A percentile compares a stretch with the other conserved stretches of the same genome.
phyloP scores from a whole-genome alignment of 129 eudicot genomes.

The Dittrichia graveolens region DNA sequence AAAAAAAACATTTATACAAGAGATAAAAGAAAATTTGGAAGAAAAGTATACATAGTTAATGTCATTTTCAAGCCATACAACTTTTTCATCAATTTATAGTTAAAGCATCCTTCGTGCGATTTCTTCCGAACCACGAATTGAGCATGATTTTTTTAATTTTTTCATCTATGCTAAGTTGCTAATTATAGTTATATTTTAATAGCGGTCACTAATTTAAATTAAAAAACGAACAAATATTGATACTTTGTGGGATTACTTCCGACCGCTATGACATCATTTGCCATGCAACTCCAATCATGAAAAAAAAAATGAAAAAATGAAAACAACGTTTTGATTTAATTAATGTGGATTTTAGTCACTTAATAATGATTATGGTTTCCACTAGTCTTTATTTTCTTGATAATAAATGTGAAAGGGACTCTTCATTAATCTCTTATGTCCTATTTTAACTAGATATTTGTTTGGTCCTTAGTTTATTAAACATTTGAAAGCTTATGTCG shows the following conservation, averaged over 20 bases:
- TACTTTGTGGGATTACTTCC: slow-evolving; percentile 24
- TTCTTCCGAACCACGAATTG: no score
- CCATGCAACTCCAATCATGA: slow-evolving; percentile 24
- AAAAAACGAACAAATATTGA: background rate
- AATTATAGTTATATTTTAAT: no score
- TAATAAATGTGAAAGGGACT: slow-evolving; percentile 21
- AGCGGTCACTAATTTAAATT: background rate
- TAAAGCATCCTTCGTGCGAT: no score
- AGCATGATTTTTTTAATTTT: no score
- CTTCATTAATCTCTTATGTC: slow-evolving; percentile 13
- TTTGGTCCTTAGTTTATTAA: background rate
- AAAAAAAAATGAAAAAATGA: background rate
- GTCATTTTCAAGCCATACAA: no score
- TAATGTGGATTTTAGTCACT: slow-evolving; percentile 23
- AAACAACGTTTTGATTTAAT: background rate
- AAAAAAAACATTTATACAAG: no score
- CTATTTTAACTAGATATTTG: background rate
- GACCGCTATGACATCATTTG: slow-evolving; percentile 32
- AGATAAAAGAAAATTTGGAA: no score
- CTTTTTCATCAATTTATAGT: no score
- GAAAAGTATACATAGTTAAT: no score
- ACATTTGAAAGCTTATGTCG: background rate
- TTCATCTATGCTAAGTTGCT: no score
- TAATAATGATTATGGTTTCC: slow-evolving; percentile 15
- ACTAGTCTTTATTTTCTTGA: slow-evolving; percentile 13